phyloP scores from a whole-genome alignment of 495 filamentous ascomycete species.

The Elaphomyces granulatus region DNA sequence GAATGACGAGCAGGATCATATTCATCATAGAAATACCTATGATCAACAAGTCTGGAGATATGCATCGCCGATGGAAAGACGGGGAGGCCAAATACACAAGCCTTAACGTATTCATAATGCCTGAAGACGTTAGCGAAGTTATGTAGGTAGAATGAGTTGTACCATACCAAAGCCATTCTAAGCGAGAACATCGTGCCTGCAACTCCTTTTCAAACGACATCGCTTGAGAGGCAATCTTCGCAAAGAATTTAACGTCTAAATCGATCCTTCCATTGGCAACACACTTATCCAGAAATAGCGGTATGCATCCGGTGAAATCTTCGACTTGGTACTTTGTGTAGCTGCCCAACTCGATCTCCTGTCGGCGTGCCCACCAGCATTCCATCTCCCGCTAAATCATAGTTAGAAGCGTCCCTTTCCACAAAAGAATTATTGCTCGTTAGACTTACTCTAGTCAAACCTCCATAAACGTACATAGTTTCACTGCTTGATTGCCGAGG shows the following conservation, averaged over 20 bases:
- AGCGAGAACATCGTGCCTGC: not conserved
- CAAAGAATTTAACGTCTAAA: not conserved
- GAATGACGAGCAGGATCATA: not conserved
- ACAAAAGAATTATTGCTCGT: not conserved
- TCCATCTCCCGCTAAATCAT: not conserved
- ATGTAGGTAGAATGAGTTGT: not conserved
- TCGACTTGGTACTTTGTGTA: not conserved
- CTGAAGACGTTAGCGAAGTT: not conserved
- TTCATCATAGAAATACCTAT: not conserved
- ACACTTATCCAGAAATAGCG: not conserved
- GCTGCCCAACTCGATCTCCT: not conserved
- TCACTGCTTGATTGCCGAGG: not conserved
- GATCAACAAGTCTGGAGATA: not conserved
- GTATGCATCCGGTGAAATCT: not conserved
- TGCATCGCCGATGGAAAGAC: not conserved
- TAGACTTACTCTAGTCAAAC: not conserved
- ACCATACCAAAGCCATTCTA: not conserved
- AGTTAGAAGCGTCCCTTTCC: not conserved
- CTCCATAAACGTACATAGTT: not conserved
- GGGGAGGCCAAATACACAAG: not conserved
- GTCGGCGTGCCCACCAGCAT: not conserved
- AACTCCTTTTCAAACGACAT: not conserved
- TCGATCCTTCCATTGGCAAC: not conserved
- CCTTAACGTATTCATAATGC: not conserved
- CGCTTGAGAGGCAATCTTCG: not conserved